Percentiles rank a stretch among this genome's conserved stretches.
Conservation (phyloP, 495 filamentous ascomycete species). For the Parathielavia hyrcaniae region DNA sequence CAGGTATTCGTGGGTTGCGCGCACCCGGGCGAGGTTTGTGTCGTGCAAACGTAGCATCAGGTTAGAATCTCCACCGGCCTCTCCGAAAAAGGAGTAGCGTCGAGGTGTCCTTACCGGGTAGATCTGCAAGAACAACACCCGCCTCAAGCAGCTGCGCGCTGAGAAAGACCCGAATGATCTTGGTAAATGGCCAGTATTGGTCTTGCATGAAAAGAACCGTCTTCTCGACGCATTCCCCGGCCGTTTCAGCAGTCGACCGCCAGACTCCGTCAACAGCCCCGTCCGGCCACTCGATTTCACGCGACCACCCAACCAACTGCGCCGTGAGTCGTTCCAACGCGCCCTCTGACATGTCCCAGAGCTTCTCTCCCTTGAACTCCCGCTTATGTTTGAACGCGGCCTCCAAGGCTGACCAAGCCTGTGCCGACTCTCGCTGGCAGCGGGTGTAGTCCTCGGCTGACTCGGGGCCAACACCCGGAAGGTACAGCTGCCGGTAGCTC, state of each 20-base stretch:
- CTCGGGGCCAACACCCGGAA: not conserved
- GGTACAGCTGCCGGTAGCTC: not conserved
- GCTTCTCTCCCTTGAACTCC: not conserved
- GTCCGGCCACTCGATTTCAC: not conserved
- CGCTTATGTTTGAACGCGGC: not conserved
- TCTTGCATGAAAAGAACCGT: not conserved
- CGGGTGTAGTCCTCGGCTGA: not conserved
- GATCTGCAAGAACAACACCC: not conserved
- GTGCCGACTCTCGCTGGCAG: not conserved
- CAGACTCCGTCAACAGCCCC: not conserved
- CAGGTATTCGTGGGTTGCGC: constrained; percentile 6
- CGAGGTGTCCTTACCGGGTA: not conserved
- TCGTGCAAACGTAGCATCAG: not conserved
- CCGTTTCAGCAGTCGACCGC: not conserved
- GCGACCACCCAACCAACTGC: not conserved
- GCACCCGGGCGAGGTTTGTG: constrained; percentile 2
- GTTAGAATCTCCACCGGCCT: not conserved
- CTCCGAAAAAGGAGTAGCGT: no score
- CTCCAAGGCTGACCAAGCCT: not conserved
- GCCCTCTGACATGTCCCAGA: not conserved
- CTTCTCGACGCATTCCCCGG: not conserved
- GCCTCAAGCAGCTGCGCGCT: not conserved
- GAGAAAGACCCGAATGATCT: not conserved
- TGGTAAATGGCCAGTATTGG: not conserved
- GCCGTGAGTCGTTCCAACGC: not conserved